Base-by-base conservation (phyloP, 257 asterid genomes). In the Lycium ferocissimum region DNA sequence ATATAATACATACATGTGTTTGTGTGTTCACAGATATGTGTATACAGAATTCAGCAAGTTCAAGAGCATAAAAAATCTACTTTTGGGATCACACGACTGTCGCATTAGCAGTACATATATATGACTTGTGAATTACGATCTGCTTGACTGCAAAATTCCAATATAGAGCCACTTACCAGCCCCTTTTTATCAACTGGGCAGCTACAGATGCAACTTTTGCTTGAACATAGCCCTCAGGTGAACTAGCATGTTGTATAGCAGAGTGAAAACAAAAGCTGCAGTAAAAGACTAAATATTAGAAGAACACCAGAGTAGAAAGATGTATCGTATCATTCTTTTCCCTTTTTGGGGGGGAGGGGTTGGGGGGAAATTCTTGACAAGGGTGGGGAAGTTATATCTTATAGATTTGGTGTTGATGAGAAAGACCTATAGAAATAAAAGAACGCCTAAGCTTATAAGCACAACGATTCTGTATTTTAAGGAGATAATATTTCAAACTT, bases 171-270 rank as follows among this genome's bases (percentile, higher is more conserved):
- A 91, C 97, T 89, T 88, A 94, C 99, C 99, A 96, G 63, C 99
- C 98, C 89, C 98, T 90, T 92, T 96, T 96, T 87, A 96, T 88
- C 91, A 96, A 88, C 88, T 96, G 99, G 80, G 98, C 94, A 89
- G 95, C 98, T 86, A 94, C 98, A 17, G 98, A 93, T 43, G 95
- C 97, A 86, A 95, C 97, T 91, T 96, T 96, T 65, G 88, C 85
- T 72, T 85, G 92, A 86, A 95, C 99, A 89, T 93, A 96, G 81
- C 98, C 97, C 89, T 96, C 98, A 4, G 90, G 90, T 75, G 92
- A 92, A 79, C 85, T 88, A 66, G 98, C 95, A 85, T 95, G 89
- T 89, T 96, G 91, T 94, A 92, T 90, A 47, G 93, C 92, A 87
- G 88, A 95, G 87, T 89, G 86, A 89, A 94, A 86, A 89, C 97